phyloP scores from a whole-genome alignment of 805 yeast species.

The Suhomyces vadensis region DNA sequence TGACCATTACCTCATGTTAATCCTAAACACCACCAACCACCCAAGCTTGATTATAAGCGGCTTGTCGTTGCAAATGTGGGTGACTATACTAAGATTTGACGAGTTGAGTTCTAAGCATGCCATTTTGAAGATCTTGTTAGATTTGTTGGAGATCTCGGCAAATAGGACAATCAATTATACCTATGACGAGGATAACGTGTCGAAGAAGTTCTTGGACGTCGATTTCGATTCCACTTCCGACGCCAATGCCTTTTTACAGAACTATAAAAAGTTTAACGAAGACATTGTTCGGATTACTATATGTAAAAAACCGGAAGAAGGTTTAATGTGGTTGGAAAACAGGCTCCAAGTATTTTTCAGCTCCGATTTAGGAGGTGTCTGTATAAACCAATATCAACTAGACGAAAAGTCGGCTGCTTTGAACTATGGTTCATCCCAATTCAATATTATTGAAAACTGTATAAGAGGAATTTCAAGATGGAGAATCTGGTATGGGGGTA shows the following conservation, averaged over 20 bases:
- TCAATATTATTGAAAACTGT: conserved; percentile 84
- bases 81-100: conserved; percentile 80
- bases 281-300: conserved; percentile 87
- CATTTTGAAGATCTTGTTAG: conserved; percentile 59
- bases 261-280: conserved; percentile 81
- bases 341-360: conserved; percentile 72
- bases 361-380: conserved; percentile 64
- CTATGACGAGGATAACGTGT: conserved; percentile 62
- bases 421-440: conserved; percentile 75
- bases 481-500: conserved; percentile 84
- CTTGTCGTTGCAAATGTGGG: conserved; percentile 91
- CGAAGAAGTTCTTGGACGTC: conserved; percentile 67
- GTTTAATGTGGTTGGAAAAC: conserved; percentile 78
- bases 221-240: conserved; percentile 92
- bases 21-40: conserved; percentile 77
- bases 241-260: conserved; percentile 68
- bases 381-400: conserved; percentile 55
- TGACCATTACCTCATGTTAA: conserved; percentile 66
- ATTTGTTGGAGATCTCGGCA: conserved; percentile 72
- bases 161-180: conserved; percentile 75
- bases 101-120: conserved; percentile 60
- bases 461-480: conserved; percentile 92
- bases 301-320: conserved; percentile 80
- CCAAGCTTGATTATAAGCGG: conserved; percentile 90
- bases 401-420: conserved; percentile 65